Base-by-base conservation (phyloP, 2,329 filamentous ascomycete species). In the Canariomyces notabilis region DNA sequence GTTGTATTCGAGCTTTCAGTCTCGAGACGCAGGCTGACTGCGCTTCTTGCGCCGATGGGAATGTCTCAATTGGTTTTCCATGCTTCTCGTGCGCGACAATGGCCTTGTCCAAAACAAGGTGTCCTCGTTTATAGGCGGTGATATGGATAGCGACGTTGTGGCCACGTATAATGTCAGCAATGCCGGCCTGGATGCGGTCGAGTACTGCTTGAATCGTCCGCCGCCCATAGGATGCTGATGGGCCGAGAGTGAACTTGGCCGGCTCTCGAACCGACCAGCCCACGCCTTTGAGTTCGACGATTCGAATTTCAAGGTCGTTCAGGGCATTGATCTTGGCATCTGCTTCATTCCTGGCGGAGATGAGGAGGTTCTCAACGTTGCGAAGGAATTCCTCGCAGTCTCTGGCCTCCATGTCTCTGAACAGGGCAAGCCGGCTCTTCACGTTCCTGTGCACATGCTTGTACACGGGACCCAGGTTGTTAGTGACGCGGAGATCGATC, bases 121-220 rank as follows among this genome's bases (percentile, higher is more conserved):
- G 75, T 0, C 75, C 75, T 35, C 75, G 69, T 56, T 78, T 78
- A 52, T 74, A 66, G 6, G 71, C 69, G 2, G 66, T 69, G 57
- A 79, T 62, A 18, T 68, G 72, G 41, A 76, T 64, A 5, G 70
- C 66, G 32, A 69, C 65, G 19, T 73, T 69, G 46, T 73, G 68
- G 19, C 70, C 68, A 39, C 69, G 67, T 19, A 79, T 64, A 5
- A 74, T 67, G 42, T 76, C 70, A 15, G 67, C 64, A 6, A 78
- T 67, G 4, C 75, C 72, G 1, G 72, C 70, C 53, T 77, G 72
- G 16, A 78, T 48, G 31, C 75, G 68, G 44, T 77, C 73, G 21
- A 78, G 59, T 5, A 76, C 66, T 7, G 74, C 72, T 48, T 74
- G 67, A 33, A 74, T 65, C 26, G 63, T 73, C 49, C 67, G 64